Evolutionary conservation across 2,329 filamentous ascomycete species (phyloP), one percentile per base, ranked within the genome.

Genomic region (Clonostachys rosea): DNA sequence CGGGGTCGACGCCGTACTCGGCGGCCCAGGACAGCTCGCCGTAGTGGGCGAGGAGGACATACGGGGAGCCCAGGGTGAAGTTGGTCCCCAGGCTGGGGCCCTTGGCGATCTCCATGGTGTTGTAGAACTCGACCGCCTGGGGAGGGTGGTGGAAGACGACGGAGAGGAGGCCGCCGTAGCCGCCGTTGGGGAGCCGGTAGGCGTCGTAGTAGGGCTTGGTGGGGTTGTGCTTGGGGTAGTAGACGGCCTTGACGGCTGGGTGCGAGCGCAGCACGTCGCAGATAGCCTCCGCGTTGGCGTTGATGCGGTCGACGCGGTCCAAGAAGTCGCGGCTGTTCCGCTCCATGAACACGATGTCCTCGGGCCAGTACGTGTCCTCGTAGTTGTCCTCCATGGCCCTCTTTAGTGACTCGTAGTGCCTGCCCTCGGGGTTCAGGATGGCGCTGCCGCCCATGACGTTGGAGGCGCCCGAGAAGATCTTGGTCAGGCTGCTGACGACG

Each of bases 61-160:
- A 99, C 1, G 94, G 94, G 43, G 86, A 95, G 48, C 86, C 86
- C 36, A 99, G 73, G 0, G 94, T 97, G 63, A 99, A 99, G 66
- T 99, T 99, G 1, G 94, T 97, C 3, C 94, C 94, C 44, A 99
- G 73, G 66, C 91, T 96, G 0, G 94, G 94, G 0, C 94, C 94
- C 66, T 99, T 99, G 37, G 90, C 84, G 2, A 91, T 94, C 52
- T 95, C 83, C 14, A 99, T 71, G 12, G 80, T 77, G 66, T 99
- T 91, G 66, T 87, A 96, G 64, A 97, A 96, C 1, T 81, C 78
- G 46, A 89, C 73, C 1, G 92, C 89, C 52, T 91, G 84, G 33
- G 76, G 73, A 48, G 77, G 81, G 2, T 75, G 75, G 55, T 88
- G 71, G 59, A 97, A 95, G 0, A 86, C 89, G 36, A 91, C 83